These are phyloP conservation scores for Eucalyptus polyanthemos DNA, from an alignment of 345 rosid genomes.

Conservation along the genomic window DNA sequence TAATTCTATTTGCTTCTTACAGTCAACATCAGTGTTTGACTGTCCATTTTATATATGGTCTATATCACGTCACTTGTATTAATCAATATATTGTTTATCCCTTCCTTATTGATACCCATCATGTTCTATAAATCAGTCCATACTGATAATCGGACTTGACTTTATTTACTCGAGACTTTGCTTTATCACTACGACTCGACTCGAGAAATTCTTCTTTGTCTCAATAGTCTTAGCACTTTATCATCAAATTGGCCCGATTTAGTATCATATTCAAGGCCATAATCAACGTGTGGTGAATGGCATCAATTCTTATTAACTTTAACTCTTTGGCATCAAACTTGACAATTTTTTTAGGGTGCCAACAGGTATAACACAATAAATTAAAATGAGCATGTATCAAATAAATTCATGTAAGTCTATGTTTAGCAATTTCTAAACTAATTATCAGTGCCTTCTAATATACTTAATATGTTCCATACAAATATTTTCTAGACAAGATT, in stretches of 20 bases:
- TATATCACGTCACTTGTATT: not conserved
- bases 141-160: not conserved
- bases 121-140: not conserved
- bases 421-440: not conserved
- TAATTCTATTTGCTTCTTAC: not conserved
- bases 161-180: not conserved
- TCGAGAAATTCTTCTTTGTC: not conserved
- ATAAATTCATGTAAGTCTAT: not conserved
- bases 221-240: not conserved
- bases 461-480: not conserved
- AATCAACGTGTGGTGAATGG: not conserved
- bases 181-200: not conserved
- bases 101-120: not conserved
- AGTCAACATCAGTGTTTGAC: not conserved
- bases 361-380: no score
- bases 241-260: not conserved
- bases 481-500: not conserved
- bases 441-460: not conserved
- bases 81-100: not conserved
- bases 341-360: no score
- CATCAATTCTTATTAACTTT: not conserved
- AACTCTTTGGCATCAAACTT: not conserved
- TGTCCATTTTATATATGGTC: not conserved
- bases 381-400: not conserved
- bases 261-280: not conserved